Conservation (phyloP, 2,329 filamentous ascomycete species). For the Westerdykella ornata region DNA sequence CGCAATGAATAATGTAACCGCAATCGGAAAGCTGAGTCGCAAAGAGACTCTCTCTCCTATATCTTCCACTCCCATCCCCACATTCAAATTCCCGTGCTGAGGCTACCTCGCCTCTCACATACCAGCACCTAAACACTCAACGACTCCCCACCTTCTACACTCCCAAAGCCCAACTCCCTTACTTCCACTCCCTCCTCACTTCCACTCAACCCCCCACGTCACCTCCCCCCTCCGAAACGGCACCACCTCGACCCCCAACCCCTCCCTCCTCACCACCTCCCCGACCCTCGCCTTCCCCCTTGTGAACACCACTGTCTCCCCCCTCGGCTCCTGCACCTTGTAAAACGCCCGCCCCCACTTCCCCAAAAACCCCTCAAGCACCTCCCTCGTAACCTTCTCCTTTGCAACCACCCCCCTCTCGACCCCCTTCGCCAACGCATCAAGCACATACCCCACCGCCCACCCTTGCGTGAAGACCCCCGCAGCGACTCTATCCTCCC, state of each 20-base stretch:
- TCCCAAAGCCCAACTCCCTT: not conserved
- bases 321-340: conserved; percentile 41
- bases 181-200: conserved; percentile 12
- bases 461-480: conserved; percentile 76
- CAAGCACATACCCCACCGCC: conserved; percentile 59
- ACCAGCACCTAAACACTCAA: too few relatives aligned
- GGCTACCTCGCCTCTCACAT: too few relatives aligned
- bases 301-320: conserved; percentile 51
- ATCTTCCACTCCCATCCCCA: too few relatives aligned
- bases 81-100: too few relatives aligned
- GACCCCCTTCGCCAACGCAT: conserved; percentile 58
- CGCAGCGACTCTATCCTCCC: conserved; percentile 51
- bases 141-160: too few relatives aligned
- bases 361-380: conserved; percentile 53
- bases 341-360: conserved; percentile 55
- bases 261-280: conserved; percentile 49
- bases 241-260: conserved; percentile 53
- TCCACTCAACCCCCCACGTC: conserved; percentile 49
- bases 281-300: conserved; percentile 51
- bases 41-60: too few relatives aligned
- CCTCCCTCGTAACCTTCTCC: conserved; percentile 50
- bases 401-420: conserved; percentile 48
- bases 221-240: conserved; percentile 58
- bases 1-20: too few relatives aligned
- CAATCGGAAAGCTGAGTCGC: too few relatives aligned